Conservation (phyloP, 73 alveolate species). For the Blepharisma japonicum region DNA sequence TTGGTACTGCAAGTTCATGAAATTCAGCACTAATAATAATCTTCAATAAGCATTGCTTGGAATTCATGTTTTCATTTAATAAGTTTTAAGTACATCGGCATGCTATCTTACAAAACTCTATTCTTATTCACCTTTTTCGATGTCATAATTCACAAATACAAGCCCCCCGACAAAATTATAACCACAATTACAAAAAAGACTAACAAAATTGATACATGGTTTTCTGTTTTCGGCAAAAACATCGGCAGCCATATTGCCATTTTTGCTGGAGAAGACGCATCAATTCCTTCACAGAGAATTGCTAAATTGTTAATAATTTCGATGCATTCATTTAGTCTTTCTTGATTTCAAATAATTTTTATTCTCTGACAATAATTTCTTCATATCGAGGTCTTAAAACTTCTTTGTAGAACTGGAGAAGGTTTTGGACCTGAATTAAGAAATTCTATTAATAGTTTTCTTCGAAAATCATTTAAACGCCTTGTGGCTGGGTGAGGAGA, state of each 20-base stretch:
- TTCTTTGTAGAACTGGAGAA: too few species aligned
- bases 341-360: too few species aligned
- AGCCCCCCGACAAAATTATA: constrained; percentile 55
- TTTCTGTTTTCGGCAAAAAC: constrained; percentile 67
- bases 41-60: not conserved
- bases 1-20: constrained; percentile 4
- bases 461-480: constrained; percentile 73
- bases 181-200: constrained; percentile 61
- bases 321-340: too few species aligned
- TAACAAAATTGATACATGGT: constrained; percentile 60
- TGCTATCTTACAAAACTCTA: constrained; percentile 58
- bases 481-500: constrained; percentile 91
- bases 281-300: too few species aligned
- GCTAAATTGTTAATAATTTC: too few species aligned
- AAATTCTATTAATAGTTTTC: constrained; percentile 86
- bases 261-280: too few species aligned
- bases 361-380: too few species aligned
- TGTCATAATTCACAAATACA: constrained; percentile 56
- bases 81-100: constrained; percentile 10
- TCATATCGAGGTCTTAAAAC: too few species aligned
- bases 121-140: constrained; percentile 42
- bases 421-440: constrained; percentile 33
- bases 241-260: constrained; percentile 76
- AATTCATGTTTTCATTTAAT: not conserved
- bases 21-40: not conserved